Conservation (phyloP, 208 protist species). For the Blastocrithidia nonstop region DNA sequence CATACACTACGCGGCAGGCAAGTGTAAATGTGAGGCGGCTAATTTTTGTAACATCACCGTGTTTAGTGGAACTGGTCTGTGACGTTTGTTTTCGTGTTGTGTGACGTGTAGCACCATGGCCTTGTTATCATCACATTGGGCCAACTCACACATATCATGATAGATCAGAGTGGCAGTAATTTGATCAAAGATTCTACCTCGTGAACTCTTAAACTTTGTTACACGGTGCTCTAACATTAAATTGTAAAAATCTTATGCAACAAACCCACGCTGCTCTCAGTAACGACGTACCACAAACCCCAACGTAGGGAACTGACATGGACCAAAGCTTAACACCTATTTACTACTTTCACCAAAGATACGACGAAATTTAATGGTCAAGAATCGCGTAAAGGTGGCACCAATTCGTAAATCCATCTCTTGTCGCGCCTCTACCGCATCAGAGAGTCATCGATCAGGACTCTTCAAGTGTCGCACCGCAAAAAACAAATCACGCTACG, state of each 20-base stretch:
- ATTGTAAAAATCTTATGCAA: constrained; percentile 69
- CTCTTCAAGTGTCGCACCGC: constrained; percentile 66
- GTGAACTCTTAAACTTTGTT: constrained; percentile 30
- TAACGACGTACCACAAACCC: constrained; percentile 85
- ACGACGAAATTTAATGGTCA: constrained; percentile 69
- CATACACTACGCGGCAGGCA: constrained; percentile 93
- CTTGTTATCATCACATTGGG: constrained; percentile 12
- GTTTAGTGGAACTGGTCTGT: constrained; percentile 88
- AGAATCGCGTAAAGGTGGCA: constrained; percentile 90
- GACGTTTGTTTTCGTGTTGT: constrained; percentile 50
- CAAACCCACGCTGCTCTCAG: constrained; percentile 72
- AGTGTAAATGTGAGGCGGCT: constrained; percentile 83
- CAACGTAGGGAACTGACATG: constrained; percentile 93
- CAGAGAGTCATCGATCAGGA: constrained; percentile 79
- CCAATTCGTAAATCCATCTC: constrained; percentile 94
- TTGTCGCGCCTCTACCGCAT: constrained; percentile 90
- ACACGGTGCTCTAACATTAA: constrained; percentile 34
- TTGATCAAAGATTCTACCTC: constrained; percentile 63
- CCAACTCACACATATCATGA: constrained; percentile 41
- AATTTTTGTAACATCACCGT: constrained; percentile 97
- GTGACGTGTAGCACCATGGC: constrained; percentile 39
- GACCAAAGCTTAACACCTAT: constrained; percentile 86
- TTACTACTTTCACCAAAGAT: constrained; percentile 47
- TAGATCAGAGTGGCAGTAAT: constrained; percentile 53
- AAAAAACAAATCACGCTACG: constrained; percentile 56